A percentile compares a stretch with the other conserved stretches of the same genome.
These are phyloP conservation scores for Trichophyton verrucosum DNA, from an alignment of 2,329 filamentous ascomycete species.

Conservation along the genomic window DNA sequence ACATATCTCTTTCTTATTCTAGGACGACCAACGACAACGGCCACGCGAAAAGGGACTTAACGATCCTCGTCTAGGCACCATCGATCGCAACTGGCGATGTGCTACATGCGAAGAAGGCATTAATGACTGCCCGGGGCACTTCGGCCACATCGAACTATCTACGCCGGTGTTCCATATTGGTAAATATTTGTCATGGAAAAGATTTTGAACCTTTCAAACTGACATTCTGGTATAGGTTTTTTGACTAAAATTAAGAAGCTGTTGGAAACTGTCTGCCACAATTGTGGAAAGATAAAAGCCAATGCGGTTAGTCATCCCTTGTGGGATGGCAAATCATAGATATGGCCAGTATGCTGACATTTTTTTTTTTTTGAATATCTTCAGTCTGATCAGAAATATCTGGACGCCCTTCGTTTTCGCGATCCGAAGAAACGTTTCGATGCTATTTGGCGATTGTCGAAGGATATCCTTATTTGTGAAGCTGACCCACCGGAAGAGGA, in stretches of 20 bases:
- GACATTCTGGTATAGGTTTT: conserved; percentile 53
- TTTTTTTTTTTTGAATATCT: conserved; percentile 18
- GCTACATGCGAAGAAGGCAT: conserved; percentile 93
- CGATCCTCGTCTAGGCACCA: conserved; percentile 89
- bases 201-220: conserved; percentile 13
- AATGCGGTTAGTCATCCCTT: conserved; percentile 84
- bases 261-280: conserved; percentile 96
- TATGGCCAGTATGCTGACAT: conserved; percentile 38
- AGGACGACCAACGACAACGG: conserved; percentile 79
- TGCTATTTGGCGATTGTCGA: conserved; percentile 81
- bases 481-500: conserved; percentile 57
- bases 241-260: conserved; percentile 99
- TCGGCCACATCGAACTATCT: conserved; percentile 95
- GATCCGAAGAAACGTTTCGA: conserved; percentile 94
- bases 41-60: conserved; percentile 87
- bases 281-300: conserved; percentile 93
- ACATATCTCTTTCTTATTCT: conserved; percentile 15
- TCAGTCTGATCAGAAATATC: conserved; percentile 74
- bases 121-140: conserved; percentile 92
- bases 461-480: conserved; percentile 74
- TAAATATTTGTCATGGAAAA: conserved; percentile 22
- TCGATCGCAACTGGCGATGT: conserved; percentile 91
- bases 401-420: conserved; percentile 66
- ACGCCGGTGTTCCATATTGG: conserved; percentile 86
- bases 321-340: conserved; percentile 43